These are phyloP conservation scores for Inonotus obliquus DNA, from an alignment of 1,284 basidiomycete genomes.

Conservation along the genomic window DNA sequence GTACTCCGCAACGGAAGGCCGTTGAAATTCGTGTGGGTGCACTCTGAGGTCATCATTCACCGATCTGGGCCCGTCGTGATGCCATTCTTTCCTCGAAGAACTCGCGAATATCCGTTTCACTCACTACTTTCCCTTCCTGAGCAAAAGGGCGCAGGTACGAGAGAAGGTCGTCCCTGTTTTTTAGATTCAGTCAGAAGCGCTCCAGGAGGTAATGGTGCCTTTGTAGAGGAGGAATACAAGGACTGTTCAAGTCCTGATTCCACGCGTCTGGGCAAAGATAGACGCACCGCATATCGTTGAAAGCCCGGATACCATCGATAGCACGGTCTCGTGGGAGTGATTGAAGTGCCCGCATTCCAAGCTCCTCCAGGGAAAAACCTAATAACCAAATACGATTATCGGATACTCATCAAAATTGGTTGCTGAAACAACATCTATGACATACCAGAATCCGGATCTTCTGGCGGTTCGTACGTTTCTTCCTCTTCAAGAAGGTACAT, in stretches of 20 bases:
- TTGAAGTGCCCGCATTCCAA: slow-evolving; percentile 70
- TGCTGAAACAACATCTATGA: background rate
- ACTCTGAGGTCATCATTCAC: background rate
- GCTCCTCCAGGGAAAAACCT: slow-evolving; percentile 63
- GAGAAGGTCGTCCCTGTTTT: slow-evolving; percentile 65
- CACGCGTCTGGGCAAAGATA: background rate
- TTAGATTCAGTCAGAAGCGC: background rate
- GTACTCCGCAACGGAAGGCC: background rate
- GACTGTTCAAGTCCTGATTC: no score
- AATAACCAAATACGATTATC: slow-evolving; percentile 23
- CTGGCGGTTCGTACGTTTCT: slow-evolving; percentile 75
- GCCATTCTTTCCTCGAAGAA: slow-evolving; percentile 54
- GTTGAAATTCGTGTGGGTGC: background rate
- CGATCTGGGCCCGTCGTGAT: slow-evolving; percentile 2
- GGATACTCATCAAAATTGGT: background rate
- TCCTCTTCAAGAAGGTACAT: slow-evolving; percentile 69
- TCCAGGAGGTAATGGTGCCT: no score
- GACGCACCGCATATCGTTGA: slow-evolving; percentile 70
- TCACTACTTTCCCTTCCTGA: slow-evolving; percentile 69
- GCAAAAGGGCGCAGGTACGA: slow-evolving; percentile 74
- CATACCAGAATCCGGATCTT: slow-evolving; percentile 74
- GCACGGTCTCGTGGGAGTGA: slow-evolving; percentile 69
- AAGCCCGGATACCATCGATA: slow-evolving; percentile 75
- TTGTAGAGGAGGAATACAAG: no score
- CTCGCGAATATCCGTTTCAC: slow-evolving; percentile 60